Conservation (phyloP, 768 basidiomycete species). For the Cystofilobasidium capitatum region DNA sequence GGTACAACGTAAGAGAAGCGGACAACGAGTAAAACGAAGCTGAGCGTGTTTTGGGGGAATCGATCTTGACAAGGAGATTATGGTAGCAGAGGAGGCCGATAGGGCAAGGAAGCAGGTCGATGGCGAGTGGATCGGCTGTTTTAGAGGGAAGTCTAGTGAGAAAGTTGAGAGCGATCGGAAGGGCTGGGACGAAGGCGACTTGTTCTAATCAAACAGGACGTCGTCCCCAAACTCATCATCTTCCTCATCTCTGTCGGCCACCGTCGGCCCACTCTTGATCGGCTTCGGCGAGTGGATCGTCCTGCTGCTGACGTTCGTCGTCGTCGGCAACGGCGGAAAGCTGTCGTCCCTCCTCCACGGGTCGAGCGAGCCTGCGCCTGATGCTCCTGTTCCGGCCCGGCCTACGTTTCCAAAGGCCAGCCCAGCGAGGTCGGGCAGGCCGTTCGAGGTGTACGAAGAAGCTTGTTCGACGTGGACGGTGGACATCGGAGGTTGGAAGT, state of each 20-base stretch:
- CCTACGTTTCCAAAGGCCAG: not conserved
- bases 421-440: not conserved
- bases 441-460: not conserved
- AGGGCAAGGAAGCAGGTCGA: no score
- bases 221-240: constrained; percentile 18
- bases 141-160: no score
- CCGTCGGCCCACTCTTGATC: not conserved
- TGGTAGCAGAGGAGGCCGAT: no score
- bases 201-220: constrained; percentile 7
- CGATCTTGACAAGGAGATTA: no score
- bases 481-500: not conserved
- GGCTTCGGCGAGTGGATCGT: constrained; percentile 5
- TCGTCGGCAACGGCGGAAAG: constrained; percentile 18
- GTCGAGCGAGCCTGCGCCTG: not conserved
- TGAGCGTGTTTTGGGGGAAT: no score
- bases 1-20: no score
- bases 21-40: no score
- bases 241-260: not conserved
- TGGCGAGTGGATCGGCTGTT: no score
- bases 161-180: no score
- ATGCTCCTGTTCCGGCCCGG: not conserved
- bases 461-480: not conserved
- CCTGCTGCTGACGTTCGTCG: constrained; percentile 26
- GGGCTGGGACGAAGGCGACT: no score
- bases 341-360: constrained; percentile 49